These are phyloP conservation scores for Citrus unshiu DNA, from an alignment of 345 rosid species.

Conservation along the genomic window DNA sequence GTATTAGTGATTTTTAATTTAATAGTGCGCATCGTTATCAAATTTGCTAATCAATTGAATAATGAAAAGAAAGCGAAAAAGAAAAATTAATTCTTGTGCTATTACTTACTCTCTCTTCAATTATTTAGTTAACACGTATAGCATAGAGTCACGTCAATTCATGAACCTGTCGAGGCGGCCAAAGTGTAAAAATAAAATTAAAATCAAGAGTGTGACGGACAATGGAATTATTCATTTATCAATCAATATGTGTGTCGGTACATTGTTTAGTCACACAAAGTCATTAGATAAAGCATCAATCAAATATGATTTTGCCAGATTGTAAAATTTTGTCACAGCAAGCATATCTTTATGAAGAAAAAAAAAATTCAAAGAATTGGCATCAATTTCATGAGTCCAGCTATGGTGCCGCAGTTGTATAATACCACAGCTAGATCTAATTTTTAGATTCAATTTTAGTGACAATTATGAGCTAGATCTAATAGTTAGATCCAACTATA, in stretches of 20 bases:
- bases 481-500: too few relatives aligned
- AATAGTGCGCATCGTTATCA: neutral
- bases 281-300: too few relatives aligned
- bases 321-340: neutral
- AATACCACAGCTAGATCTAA: rapidly evolving
- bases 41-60: neutral
- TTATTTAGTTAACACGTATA: neutral
- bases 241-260: neutral
- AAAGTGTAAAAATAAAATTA: neutral
- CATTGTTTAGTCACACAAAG: neutral
- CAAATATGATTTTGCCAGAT: neutral
- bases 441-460: too few relatives aligned
- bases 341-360: neutral
- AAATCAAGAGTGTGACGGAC: neutral
- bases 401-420: too few relatives aligned
- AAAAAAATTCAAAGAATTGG: neutral
- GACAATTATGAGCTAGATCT: rapidly evolving
- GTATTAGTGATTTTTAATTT: neutral
- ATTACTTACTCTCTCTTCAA: neutral
- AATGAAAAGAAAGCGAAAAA: too few relatives aligned
- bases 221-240: neutral
- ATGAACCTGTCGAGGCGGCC: too few relatives aligned
- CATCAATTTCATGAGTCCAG: neutral
- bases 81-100: neutral
- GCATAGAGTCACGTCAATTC: too few relatives aligned